Percentiles rank a stretch among this genome's conserved stretches.
phyloP scores from a whole-genome alignment of 2,329 filamentous ascomycete species.

The Colletotrichum scovillei region DNA sequence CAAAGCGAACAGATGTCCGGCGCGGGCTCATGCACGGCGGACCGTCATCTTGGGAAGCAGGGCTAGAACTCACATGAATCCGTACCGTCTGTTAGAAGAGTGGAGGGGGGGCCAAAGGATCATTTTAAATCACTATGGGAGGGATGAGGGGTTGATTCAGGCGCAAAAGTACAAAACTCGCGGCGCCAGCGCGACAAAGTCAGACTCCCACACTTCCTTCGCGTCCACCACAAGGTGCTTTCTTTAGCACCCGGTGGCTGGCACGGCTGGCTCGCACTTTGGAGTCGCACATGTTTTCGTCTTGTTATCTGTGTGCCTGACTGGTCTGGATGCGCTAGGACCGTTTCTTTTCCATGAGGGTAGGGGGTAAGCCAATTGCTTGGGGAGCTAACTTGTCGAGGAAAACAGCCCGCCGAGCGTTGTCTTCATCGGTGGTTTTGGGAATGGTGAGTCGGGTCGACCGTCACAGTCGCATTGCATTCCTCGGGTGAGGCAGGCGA shows the following conservation, averaged over 20 bases:
- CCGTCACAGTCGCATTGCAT: neutral
- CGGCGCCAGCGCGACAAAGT: constrained; percentile 14
- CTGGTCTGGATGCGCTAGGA: constrained; percentile 7
- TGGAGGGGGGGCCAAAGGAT: neutral
- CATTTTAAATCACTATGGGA: neutral
- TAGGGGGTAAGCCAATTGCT: too few relatives aligned
- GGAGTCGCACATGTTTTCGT: neutral
- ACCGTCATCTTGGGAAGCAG: neutral
- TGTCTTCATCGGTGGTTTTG: neutral
- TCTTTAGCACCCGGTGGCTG: constrained; percentile 7
- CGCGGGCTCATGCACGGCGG: neutral
- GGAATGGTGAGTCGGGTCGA: neutral
- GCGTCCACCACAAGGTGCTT: neutral
- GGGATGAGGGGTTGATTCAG: neutral
- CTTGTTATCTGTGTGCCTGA: neutral
- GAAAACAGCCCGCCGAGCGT: constrained; percentile 10
- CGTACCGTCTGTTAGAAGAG: too few relatives aligned
- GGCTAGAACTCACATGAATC: neutral
- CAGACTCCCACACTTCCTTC: constrained; percentile 12
- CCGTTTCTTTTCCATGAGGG: neutral
- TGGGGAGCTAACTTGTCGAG: constrained; percentile 10
- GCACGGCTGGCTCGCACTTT: constrained; percentile 14
- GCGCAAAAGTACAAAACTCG: constrained; percentile 22
- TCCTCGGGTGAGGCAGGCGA: neutral
- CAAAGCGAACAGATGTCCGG: constrained; percentile 4